phyloP scores from a whole-genome alignment of 768 basidiomycete genomes.

The Boletellus ananas region DNA sequence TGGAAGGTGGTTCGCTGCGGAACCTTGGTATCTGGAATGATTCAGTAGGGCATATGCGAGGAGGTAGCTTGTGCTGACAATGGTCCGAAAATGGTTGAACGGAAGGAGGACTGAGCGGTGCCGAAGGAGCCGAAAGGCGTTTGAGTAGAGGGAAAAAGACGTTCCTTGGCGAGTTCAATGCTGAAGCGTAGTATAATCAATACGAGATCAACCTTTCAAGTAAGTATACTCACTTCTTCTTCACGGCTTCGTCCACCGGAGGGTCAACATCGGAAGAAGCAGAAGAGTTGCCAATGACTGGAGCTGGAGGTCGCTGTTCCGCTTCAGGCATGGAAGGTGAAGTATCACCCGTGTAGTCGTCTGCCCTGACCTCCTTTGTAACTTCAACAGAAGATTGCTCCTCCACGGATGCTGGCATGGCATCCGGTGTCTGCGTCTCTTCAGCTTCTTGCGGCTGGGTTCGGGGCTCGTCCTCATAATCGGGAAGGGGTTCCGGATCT shows the following conservation, averaged over 20 bases:
- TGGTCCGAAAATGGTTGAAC: conserved; percentile 65
- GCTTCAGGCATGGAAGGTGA: neutral
- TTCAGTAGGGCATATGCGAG: conserved; percentile 2
- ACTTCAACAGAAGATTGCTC: conserved; percentile 3
- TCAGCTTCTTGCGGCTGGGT: conserved; percentile 8
- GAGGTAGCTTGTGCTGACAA: conserved; percentile 40
- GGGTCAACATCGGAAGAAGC: conserved; percentile 6
- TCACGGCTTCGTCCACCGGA: conserved; percentile 20
- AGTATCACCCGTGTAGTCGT: neutral
- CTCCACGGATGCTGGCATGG: neutral
- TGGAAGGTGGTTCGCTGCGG: neutral
- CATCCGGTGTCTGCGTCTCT: conserved; percentile 8
- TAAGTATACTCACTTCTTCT: conserved; percentile 20
- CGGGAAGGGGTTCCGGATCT: conserved; percentile 43
- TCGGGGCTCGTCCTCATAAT: conserved; percentile 51
- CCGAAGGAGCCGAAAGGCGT: conserved; percentile 19
- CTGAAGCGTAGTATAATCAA: conserved; percentile 24
- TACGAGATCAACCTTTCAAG: neutral
- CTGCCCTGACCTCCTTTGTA: conserved; percentile 1
- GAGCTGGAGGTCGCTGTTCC: conserved; percentile 11
- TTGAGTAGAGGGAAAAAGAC: conserved; percentile 42
- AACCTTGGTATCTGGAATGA: conserved; percentile 25
- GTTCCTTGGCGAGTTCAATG: conserved; percentile 42
- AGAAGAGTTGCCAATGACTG: conserved; percentile 1
- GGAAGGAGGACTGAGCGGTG: conserved; percentile 36